Percentiles rank a stretch among this genome's conserved stretches.
phyloP scores from a whole-genome alignment of 345 rosid species.

The Balakata baccata region DNA sequence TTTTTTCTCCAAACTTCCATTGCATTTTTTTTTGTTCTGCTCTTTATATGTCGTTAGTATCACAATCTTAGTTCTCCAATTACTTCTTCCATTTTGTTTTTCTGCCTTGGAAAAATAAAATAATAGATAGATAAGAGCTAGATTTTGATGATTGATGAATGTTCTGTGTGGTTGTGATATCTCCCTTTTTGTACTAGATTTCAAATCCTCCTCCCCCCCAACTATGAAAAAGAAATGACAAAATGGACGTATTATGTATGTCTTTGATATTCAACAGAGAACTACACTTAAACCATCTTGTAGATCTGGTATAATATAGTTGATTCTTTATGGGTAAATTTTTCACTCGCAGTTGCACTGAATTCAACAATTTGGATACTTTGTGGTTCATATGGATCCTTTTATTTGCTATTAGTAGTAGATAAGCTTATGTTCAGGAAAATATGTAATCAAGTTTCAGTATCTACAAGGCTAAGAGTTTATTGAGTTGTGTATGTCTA shows the following conservation, averaged over 20 bases:
- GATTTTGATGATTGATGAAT: background rate
- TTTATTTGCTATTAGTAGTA: constrained; percentile 16
- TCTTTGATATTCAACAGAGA: background rate
- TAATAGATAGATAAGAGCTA: background rate
- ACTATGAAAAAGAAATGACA: too few relatives aligned
- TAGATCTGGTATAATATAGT: background rate
- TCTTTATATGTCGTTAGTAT: background rate
- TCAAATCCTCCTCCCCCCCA: too few relatives aligned
- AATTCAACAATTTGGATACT: background rate
- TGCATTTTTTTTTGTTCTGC: background rate
- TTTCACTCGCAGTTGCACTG: background rate
- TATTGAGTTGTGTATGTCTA: constrained; percentile 32
- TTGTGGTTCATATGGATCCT: constrained; percentile 11
- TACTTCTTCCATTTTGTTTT: background rate
- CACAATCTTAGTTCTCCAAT: background rate
- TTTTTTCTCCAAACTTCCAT: background rate
- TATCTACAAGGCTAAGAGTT: constrained; percentile 33
- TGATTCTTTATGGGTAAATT: background rate
- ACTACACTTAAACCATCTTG: background rate
- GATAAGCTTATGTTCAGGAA: constrained; percentile 17
- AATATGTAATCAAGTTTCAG: constrained; percentile 22
- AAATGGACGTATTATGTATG: too few relatives aligned
- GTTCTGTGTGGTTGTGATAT: background rate
- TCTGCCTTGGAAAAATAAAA: background rate
- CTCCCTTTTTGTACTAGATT: too few relatives aligned